These are phyloP conservation scores for Hirsutella rhossiliensis DNA, from an alignment of 2,329 filamentous ascomycete genomes.

Conservation along the genomic window DNA sequence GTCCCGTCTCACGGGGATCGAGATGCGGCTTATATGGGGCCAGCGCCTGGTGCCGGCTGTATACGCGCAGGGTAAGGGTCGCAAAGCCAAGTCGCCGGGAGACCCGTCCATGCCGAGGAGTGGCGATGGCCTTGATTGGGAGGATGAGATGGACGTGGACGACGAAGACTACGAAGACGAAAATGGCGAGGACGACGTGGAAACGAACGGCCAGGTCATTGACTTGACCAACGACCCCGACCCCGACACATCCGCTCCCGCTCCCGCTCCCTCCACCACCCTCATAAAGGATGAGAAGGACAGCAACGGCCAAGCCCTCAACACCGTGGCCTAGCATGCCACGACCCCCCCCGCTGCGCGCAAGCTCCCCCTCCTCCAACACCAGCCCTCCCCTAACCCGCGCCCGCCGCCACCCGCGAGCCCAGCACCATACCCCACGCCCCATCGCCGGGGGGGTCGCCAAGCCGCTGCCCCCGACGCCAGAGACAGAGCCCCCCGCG, in stretches of 20 bases:
- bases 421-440: constrained; percentile 1
- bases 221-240: background rate
- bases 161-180: background rate
- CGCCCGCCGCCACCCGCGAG: background rate
- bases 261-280: background rate
- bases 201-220: background rate
- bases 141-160: background rate
- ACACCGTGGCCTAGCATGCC: too few relatives aligned
- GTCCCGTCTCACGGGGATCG: constrained; percentile 13
- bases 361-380: too few relatives aligned
- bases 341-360: too few relatives aligned
- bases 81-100: background rate
- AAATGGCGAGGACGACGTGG: background rate
- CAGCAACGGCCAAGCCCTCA: background rate
- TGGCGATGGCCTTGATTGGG: background rate
- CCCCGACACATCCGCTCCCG: background rate
- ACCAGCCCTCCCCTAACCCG: background rate
- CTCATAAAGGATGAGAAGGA: background rate
- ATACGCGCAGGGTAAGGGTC: constrained; percentile 7
- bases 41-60: constrained; percentile 14
- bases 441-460: constrained; percentile 4
- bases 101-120: background rate
- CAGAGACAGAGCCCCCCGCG: constrained; percentile 12
- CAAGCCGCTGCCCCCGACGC: constrained; percentile 19
- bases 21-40: constrained; percentile 14